A percentile compares a stretch with the other conserved stretches of the same genome.
These are phyloP conservation scores for Malus hybrid DNA, from an alignment of 331 rosid species.

Conservation along the genomic window DNA sequence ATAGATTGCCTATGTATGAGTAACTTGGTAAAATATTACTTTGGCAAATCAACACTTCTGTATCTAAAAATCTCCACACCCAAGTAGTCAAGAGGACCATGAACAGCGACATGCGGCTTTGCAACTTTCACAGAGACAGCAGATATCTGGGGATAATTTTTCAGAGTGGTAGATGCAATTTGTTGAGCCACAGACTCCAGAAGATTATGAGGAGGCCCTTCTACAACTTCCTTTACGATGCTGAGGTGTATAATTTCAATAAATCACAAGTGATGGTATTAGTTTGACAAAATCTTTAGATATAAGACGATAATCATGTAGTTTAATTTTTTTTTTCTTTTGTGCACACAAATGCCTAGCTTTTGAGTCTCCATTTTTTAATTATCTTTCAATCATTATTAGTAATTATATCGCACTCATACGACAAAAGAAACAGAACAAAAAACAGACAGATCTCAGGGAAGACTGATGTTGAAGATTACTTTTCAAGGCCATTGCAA, in stretches of 20 bases:
- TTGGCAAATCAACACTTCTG: slow-evolving; percentile 35
- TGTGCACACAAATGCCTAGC: too few relatives aligned
- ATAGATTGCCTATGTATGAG: background rate
- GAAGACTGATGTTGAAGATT: background rate
- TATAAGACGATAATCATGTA: background rate
- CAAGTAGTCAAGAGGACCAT: slow-evolving; percentile 67
- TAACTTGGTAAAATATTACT: background rate
- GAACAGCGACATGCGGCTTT: slow-evolving; percentile 87
- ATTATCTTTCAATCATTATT: too few relatives aligned
- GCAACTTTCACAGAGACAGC: slow-evolving; percentile 75
- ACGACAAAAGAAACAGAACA: background rate
- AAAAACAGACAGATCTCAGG: background rate
- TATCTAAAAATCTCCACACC: slow-evolving; percentile 76
- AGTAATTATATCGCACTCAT: background rate
- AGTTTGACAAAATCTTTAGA: background rate
- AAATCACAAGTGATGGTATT: background rate
- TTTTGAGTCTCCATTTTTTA: too few relatives aligned
- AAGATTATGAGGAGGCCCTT: slow-evolving; percentile 65
- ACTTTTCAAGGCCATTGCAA: background rate
- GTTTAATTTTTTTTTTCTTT: too few relatives aligned
- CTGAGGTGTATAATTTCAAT: slow-evolving; percentile 29
- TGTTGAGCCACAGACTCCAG: slow-evolving; percentile 75
- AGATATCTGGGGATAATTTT: slow-evolving; percentile 36
- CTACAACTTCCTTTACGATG: slow-evolving; percentile 56
- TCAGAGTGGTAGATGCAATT: slow-evolving; percentile 51